Percentiles rank a stretch among this genome's conserved stretches.
Evolutionary conservation across 176 grass and related monocot species (phyloP).

Genomic region (Carex myosuroides): DNA sequence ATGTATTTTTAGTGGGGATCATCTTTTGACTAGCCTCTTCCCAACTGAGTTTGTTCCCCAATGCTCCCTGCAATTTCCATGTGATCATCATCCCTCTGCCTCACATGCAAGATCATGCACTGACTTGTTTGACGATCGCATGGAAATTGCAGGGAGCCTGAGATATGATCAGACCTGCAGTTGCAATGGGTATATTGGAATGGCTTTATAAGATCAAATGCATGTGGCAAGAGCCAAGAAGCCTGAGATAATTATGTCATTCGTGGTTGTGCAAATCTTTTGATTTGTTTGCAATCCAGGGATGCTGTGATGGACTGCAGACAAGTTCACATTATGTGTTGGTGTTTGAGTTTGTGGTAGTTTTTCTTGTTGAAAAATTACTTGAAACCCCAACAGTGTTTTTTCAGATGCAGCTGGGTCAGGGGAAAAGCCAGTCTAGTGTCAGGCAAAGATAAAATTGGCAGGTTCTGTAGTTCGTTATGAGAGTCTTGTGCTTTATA

Average conservation of each 20-base stretch:
- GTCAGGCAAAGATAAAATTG: not conserved
- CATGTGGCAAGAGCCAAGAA: not conserved
- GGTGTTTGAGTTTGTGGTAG: not conserved
- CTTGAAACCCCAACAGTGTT: not conserved
- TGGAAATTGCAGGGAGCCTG: no score
- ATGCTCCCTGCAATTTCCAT: not conserved
- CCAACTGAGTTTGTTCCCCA: not conserved
- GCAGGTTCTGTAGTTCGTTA: not conserved
- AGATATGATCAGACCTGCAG: not conserved
- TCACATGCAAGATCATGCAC: not conserved
- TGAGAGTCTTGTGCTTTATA: not conserved
- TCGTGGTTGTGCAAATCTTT: not conserved
- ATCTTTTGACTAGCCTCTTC: slow-evolving; percentile 1
- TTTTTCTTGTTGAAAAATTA: not conserved
- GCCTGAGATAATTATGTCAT: not conserved
- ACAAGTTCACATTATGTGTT: not conserved
- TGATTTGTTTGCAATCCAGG: not conserved
- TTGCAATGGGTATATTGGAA: not conserved
- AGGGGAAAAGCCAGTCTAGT: not conserved
- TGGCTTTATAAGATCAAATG: not conserved
- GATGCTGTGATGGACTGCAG: not conserved
- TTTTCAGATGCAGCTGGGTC: not conserved
- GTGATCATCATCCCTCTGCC: not conserved
- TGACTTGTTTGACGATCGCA: no score
- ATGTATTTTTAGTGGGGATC: not conserved